Evolutionary conservation across 208 protist genomes (phyloP).

Genomic region (Tritrichomonas musculus): DNA sequence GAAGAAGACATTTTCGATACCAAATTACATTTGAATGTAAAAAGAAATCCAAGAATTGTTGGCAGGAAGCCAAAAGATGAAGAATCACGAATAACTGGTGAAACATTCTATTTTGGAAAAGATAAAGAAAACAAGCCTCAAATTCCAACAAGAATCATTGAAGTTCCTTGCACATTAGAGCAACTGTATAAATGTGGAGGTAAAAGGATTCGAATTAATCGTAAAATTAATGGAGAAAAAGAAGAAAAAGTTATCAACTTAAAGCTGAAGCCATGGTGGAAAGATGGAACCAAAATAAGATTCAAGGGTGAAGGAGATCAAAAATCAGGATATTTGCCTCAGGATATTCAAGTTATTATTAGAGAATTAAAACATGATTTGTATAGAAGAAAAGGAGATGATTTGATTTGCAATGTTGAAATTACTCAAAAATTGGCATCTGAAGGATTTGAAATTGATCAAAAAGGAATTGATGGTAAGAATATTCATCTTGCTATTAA

Average conservation of each 20-base stretch:
- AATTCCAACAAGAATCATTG: too few species aligned
- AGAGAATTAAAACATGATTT: not conserved
- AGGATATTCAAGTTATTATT: not conserved
- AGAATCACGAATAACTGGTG: too few species aligned
- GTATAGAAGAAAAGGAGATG: not conserved
- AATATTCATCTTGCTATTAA: not conserved
- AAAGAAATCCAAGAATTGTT: too few species aligned
- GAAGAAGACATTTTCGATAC: too few species aligned
- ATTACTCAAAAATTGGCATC: not conserved
- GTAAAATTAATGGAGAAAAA: not conserved
- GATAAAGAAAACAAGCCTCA: too few species aligned
- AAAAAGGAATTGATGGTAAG: not conserved
- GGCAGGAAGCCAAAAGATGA: too few species aligned
- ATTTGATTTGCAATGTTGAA: not conserved
- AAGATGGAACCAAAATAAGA: not conserved
- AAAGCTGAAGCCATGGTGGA: not conserved
- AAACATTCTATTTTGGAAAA: too few species aligned
- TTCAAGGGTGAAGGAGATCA: not conserved
- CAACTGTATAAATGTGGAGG: not conserved
- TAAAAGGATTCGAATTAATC: not conserved
- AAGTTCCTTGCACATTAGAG: not conserved
- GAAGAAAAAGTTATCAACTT: not conserved
- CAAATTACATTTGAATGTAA: too few species aligned
- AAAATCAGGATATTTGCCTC: not conserved
- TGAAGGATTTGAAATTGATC: not conserved